A percentile compares a stretch with the other conserved stretches of the same genome.
Evolutionary conservation across 768 basidiomycete genomes (phyloP).

Genomic region (Nidularia pulvinata): DNA sequence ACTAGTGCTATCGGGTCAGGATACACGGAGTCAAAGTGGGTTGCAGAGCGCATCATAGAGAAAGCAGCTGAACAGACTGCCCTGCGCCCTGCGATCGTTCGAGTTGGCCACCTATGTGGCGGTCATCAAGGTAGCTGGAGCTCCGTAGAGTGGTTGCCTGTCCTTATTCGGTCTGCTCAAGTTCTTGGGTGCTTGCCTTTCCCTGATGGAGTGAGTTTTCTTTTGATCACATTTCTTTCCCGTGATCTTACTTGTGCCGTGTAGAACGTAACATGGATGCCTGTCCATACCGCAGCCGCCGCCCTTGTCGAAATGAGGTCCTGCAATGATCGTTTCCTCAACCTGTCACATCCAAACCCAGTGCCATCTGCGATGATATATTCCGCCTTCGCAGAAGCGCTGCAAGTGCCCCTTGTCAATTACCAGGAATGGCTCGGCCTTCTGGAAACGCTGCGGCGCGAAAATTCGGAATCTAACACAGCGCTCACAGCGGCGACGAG

Average conservation of each 20-base stretch:
- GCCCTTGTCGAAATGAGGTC: constrained; percentile 16
- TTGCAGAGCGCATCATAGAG: constrained; percentile 29
- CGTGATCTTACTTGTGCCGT: background rate
- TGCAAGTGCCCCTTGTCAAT: constrained; percentile 11
- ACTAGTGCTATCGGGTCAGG: constrained; percentile 26
- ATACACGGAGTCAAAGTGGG: constrained; percentile 41
- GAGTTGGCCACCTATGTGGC: constrained; percentile 43
- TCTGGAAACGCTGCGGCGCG: constrained; percentile 9
- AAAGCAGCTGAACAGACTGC: constrained; percentile 20
- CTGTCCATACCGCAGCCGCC: constrained; percentile 16
- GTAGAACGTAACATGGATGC: constrained; percentile 17
- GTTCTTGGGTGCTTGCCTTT: constrained; percentile 27
- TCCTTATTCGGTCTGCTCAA: constrained; percentile 26
- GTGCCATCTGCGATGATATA: constrained; percentile 6
- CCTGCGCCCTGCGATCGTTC: constrained; percentile 28
- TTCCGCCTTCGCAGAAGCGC: constrained; percentile 4
- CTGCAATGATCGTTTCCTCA: background rate
- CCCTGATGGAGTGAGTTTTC: constrained; percentile 20
- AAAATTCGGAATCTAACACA: background rate
- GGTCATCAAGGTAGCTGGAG: constrained; percentile 42
- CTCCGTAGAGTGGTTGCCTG: constrained; percentile 40
- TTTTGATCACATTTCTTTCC: background rate
- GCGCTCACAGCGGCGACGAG: background rate
- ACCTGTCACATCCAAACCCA: background rate
- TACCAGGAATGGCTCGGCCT: constrained; percentile 14